Conservation (phyloP, 2,329 filamentous ascomycete species). For the Epicoccum nigrum region DNA sequence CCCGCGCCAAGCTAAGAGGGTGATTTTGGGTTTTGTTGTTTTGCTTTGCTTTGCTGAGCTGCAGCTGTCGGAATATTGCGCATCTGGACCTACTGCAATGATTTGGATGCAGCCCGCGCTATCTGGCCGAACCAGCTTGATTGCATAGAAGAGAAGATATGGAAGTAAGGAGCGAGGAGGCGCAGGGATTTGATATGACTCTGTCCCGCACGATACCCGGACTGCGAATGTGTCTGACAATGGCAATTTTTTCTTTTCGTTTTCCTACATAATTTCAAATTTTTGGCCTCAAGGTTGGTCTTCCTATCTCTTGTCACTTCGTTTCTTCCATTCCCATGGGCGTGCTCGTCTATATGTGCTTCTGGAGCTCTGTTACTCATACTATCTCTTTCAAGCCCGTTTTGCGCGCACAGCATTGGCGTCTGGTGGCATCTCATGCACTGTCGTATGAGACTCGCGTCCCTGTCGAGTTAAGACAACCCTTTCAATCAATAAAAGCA, state of each 20-base stretch:
- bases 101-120: neutral
- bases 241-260: neutral
- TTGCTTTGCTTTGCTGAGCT: no score
- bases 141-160: neutral
- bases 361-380: no score
- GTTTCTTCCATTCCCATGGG: no score
- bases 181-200: neutral
- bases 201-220: conserved; percentile 32
- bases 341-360: no score
- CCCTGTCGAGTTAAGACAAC: no score
- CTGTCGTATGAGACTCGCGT: no score
- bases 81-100: neutral
- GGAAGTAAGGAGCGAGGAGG: neutral
- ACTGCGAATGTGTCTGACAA: conserved; percentile 4
- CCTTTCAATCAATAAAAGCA: no score
- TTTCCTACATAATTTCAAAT: conserved; percentile 5
- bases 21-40: neutral
- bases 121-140: neutral
- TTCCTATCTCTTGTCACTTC: neutral
- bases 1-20: neutral
- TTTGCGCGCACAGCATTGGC: no score
- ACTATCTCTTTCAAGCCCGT: no score
- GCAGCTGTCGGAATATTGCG: neutral
- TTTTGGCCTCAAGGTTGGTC: neutral
- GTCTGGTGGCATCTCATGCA: no score